Evolutionary conservation across 2,329 filamentous ascomycete genomes (phyloP).

Genomic region (Fusarium compactum): DNA sequence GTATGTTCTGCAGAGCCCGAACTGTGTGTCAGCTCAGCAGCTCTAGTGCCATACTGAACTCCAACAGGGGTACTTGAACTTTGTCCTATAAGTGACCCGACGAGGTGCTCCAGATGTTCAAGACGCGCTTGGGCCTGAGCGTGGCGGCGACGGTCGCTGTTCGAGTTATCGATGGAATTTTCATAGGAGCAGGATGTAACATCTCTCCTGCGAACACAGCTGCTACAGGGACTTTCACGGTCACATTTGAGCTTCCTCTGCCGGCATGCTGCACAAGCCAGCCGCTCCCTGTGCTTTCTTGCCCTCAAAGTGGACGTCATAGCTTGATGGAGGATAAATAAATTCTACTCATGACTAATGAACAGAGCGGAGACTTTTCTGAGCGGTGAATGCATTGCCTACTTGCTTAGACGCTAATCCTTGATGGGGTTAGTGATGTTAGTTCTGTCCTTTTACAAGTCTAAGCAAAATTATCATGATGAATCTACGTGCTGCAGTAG

Average conservation of each 20-base stretch:
- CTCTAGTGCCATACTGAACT: neutral
- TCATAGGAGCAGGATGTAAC: neutral
- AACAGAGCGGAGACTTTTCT: neutral
- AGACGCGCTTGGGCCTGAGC: neutral
- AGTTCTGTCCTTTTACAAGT: neutral
- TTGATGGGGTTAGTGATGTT: neutral
- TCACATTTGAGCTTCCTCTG: neutral
- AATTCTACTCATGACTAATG: neutral
- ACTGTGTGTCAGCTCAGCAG: neutral
- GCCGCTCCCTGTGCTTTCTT: neutral
- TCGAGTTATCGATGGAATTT: neutral
- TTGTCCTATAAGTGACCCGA: neutral
- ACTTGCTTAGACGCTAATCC: neutral
- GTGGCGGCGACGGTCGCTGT: neutral
- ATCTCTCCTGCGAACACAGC: conserved; percentile 3
- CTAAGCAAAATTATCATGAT: neutral
- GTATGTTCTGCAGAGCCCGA: neutral
- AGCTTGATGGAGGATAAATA: neutral
- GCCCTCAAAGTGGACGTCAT: neutral
- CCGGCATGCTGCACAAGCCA: neutral
- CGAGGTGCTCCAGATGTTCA: neutral
- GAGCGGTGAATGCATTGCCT: neutral
- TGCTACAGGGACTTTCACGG: neutral
- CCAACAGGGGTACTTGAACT: neutral
- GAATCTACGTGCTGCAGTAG: neutral